These are phyloP conservation scores for Psilocybe cubensis DNA, from an alignment of 768 basidiomycete species.

Conservation along the genomic window DNA sequence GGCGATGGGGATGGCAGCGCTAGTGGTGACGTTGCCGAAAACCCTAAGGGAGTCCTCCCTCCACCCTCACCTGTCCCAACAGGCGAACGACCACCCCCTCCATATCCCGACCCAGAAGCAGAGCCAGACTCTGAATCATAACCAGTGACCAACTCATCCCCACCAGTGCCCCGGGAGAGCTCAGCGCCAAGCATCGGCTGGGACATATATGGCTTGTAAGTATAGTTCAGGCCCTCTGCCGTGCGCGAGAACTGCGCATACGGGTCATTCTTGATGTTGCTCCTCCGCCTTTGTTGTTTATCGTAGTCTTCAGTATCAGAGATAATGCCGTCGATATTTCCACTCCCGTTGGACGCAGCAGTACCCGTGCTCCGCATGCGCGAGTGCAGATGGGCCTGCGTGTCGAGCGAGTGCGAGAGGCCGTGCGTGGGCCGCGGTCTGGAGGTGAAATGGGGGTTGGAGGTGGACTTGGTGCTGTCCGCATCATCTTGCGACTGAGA, in stretches of 20 bases:
- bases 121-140: neutral
- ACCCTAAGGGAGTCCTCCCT: too few relatives aligned
- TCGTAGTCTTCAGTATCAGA: neutral
- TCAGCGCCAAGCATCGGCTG: slow-evolving; percentile 41
- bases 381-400: neutral
- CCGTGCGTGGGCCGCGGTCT: too few relatives aligned
- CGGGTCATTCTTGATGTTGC: slow-evolving; percentile 17
- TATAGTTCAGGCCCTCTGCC: slow-evolving; percentile 8
- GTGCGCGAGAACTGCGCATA: slow-evolving; percentile 11
- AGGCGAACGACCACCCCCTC: too few relatives aligned
- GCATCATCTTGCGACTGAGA: neutral
- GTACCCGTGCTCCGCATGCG: neutral
- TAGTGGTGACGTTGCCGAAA: too few relatives aligned
- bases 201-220: slow-evolving; percentile 48
- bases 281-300: neutral
- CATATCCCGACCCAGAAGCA: neutral
- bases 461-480: too few relatives aligned
- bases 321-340: neutral
- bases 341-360: too few relatives aligned
- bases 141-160: neutral
- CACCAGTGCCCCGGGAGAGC: neutral
- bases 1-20: too few relatives aligned
- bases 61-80: too few relatives aligned
- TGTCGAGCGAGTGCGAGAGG: too few relatives aligned
- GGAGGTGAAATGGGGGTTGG: too few relatives aligned